Evolutionary conservation across 805 yeast genomes (phyloP).

Genomic region (Candida broadrunensis): DNA sequence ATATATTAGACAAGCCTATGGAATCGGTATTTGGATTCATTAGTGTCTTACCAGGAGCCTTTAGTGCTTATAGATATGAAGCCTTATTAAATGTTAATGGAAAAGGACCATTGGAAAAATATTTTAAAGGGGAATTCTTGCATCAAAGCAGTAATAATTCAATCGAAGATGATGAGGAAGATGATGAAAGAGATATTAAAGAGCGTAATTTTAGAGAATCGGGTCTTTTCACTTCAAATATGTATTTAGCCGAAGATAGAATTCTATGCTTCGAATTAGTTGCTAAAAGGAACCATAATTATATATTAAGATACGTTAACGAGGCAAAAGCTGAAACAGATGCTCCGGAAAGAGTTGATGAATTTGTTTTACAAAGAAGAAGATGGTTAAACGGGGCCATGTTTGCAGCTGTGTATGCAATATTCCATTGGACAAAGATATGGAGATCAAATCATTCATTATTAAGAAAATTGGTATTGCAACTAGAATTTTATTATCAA

Average conservation of each 20-base stretch:
- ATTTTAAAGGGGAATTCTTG: constrained; percentile 88
- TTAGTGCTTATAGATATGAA: constrained; percentile 85
- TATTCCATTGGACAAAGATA: constrained; percentile 78
- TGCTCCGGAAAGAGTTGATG: constrained; percentile 94
- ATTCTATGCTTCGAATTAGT: constrained; percentile 92
- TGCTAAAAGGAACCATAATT: constrained; percentile 71
- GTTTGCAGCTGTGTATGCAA: constrained; percentile 92
- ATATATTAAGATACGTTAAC: constrained; percentile 83
- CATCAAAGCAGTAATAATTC: constrained; percentile 52
- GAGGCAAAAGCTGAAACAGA: constrained; percentile 92
- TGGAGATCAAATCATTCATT: constrained; percentile 87
- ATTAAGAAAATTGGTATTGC: constrained; percentile 75
- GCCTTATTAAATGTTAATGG: constrained; percentile 76
- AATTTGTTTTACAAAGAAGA: constrained; percentile 92
- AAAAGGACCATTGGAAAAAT: constrained; percentile 80
- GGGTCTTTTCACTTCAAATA: constrained; percentile 89
- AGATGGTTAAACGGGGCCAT: constrained; percentile 98
- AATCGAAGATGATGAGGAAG: constrained; percentile 24
- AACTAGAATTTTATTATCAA: constrained; percentile 85
- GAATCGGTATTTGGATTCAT: constrained; percentile 94
- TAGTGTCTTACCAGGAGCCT: constrained; percentile 94
- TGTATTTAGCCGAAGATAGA: constrained; percentile 97
- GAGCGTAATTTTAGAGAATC: constrained; percentile 38
- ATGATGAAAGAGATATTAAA: constrained; percentile 38
- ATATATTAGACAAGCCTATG: constrained; percentile 92